These are phyloP conservation scores for Retiboletus flavoniger DNA, from an alignment of 1,284 basidiomycete species.

Conservation along the genomic window DNA sequence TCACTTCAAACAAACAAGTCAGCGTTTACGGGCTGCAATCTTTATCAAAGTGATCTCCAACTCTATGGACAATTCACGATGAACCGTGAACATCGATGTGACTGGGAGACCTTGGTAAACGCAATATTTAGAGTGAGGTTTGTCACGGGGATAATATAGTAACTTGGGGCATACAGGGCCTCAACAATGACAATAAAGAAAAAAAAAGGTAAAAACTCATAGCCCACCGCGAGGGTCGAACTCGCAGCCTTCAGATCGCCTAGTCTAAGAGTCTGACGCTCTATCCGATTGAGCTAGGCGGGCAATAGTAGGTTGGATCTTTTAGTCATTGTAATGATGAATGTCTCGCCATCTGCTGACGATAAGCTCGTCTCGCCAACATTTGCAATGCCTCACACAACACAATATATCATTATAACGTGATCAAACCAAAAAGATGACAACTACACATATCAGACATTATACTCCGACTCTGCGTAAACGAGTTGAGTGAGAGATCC, in stretches of 20 bases:
- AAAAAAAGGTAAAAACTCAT: slow-evolving; percentile 23
- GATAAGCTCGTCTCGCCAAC: too few relatives aligned
- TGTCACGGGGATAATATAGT: too few relatives aligned
- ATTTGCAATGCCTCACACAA: background rate
- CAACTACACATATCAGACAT: background rate
- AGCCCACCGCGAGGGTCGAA: slow-evolving; percentile 91
- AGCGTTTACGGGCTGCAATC: background rate
- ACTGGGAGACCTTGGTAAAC: too few relatives aligned
- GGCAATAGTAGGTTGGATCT: slow-evolving; percentile 35
- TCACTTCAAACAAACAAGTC: background rate
- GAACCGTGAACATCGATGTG: background rate
- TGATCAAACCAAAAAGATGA: background rate
- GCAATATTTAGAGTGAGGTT: too few relatives aligned
- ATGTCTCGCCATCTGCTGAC: too few relatives aligned
- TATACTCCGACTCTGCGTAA: slow-evolving; percentile 33
- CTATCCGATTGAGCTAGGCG: slow-evolving; percentile 86
- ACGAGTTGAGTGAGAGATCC: slow-evolving; percentile 10
- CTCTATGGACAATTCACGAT: background rate
- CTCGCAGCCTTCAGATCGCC: slow-evolving; percentile 83
- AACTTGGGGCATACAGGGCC: too few relatives aligned
- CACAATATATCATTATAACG: background rate
- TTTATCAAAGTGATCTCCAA: background rate
- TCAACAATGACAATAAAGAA: background rate
- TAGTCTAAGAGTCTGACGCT: slow-evolving; percentile 70
- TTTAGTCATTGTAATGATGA: background rate